A percentile compares a stretch with the other conserved stretches of the same genome.
These are phyloP conservation scores for Scheffersomyces illinoinensis DNA, from an alignment of 1,139 yeast species.

Conservation along the genomic window DNA sequence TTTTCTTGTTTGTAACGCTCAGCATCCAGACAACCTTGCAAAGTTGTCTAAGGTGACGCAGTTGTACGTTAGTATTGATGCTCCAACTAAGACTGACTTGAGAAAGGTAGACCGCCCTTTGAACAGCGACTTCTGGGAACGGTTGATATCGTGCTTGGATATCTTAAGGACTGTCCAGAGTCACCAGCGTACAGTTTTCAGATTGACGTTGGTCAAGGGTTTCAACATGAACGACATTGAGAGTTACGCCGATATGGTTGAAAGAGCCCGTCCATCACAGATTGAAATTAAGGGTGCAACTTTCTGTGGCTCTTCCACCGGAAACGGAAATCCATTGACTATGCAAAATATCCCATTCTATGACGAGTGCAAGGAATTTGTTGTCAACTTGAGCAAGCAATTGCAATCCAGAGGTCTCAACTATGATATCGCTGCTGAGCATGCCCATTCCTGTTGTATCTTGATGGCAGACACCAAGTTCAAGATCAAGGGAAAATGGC, in stretches of 20 bases:
- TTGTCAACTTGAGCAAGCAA: conserved; percentile 58
- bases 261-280: conserved; percentile 79
- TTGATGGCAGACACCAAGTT: conserved; percentile 77
- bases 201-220: conserved; percentile 88
- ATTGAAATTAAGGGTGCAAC: conserved; percentile 95
- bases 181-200: conserved; percentile 87
- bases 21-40: conserved; percentile 83
- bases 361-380: conserved; percentile 83
- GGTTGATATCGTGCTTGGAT: conserved; percentile 78
- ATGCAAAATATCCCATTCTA: conserved; percentile 96
- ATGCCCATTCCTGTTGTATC: conserved; percentile 93
- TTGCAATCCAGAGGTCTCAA: conserved; percentile 61
- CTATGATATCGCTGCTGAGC: conserved; percentile 91
- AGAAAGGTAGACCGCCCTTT: conserved; percentile 87
- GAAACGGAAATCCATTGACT: conserved; percentile 84
- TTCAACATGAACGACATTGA: conserved; percentile 81
- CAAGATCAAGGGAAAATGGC: conserved; percentile 73
- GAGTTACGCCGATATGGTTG: conserved; percentile 90
- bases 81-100: conserved; percentile 77
- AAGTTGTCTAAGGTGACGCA: conserved; percentile 78
- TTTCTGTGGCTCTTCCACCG: conserved; percentile 81
- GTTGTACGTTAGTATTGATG: conserved; percentile 89
- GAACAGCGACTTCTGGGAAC: conserved; percentile 90
- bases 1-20: conserved; percentile 92
- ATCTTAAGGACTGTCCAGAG: conserved; percentile 69